Conservation (phyloP, 495 filamentous ascomycete genomes). For the Neurospora sp. region DNA sequence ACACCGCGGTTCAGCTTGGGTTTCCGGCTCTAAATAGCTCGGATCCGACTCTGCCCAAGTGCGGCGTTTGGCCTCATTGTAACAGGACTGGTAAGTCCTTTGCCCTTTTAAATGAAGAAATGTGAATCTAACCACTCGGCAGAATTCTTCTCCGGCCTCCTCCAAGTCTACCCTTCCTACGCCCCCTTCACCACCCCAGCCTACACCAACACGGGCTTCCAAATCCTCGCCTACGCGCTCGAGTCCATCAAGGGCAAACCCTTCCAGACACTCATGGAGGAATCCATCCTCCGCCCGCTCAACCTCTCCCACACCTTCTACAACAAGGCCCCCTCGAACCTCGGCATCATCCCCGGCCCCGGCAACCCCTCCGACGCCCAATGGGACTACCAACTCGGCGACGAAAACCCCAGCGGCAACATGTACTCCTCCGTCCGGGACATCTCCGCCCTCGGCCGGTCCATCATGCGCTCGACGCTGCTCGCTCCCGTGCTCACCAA, state of each 20-base stretch:
- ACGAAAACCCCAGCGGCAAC: constrained; percentile 40
- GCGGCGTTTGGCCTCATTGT: constrained; percentile 25
- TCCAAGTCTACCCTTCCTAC: constrained; percentile 38
- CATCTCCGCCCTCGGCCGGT: constrained; percentile 41
- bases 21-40: constrained; percentile 33
- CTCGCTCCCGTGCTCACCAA: constrained; percentile 36
- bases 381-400: constrained; percentile 32
- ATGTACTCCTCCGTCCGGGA: constrained; percentile 46
- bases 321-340: constrained; percentile 17
- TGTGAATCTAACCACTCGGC: not conserved
- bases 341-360: constrained; percentile 25
- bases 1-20: constrained; percentile 18
- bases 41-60: constrained; percentile 32
- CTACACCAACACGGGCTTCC: constrained; percentile 49
- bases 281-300: constrained; percentile 36
- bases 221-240: constrained; percentile 44
- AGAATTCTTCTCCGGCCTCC: constrained; percentile 46
- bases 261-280: constrained; percentile 34
- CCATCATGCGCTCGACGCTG: constrained; percentile 42
- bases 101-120: not conserved
- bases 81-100: constrained; percentile 24
- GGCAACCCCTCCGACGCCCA: constrained; percentile 6
- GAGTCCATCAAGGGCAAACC: constrained; percentile 41
- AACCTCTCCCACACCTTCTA: constrained; percentile 33
- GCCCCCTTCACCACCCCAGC: constrained; percentile 37